phyloP scores from a whole-genome alignment of 768 basidiomycete genomes.

The Podaxis pistillaris region DNA sequence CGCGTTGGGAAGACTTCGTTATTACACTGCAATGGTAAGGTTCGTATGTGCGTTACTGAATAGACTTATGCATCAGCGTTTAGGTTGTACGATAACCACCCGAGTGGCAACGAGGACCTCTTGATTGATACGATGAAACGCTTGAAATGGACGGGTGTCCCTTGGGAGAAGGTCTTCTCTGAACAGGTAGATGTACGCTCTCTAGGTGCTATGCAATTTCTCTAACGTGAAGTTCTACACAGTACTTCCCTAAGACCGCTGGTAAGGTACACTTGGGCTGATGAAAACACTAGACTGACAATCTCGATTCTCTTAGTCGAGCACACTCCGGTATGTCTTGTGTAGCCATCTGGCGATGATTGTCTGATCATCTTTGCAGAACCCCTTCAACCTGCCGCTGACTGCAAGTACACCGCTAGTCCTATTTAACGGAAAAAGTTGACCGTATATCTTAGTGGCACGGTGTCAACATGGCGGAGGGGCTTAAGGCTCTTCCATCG shows the following conservation, averaged over 20 bases:
- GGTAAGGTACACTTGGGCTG: constrained; percentile 18
- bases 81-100: constrained; percentile 56
- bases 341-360: background rate
- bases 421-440: background rate
- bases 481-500: constrained; percentile 52
- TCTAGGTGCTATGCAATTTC: background rate
- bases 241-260: constrained; percentile 46
- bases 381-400: constrained; percentile 44
- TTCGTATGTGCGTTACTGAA: too few species aligned
- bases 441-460: constrained; percentile 41
- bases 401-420: constrained; percentile 25
- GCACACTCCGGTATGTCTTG: constrained; percentile 24
- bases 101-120: constrained; percentile 44
- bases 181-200: constrained; percentile 29
- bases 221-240: background rate
- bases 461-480: constrained; percentile 59
- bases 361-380: constrained; percentile 22
- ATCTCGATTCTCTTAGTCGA: constrained; percentile 25
- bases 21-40: constrained; percentile 53
- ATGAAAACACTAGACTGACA: background rate
- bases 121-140: constrained; percentile 53
- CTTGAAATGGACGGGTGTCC: constrained; percentile 49
- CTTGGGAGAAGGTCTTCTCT: constrained; percentile 54
- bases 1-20: constrained; percentile 60
- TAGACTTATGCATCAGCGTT: background rate